phyloP scores from a whole-genome alignment of 202 grass and related monocot species.

The Elaeis oleifera region DNA sequence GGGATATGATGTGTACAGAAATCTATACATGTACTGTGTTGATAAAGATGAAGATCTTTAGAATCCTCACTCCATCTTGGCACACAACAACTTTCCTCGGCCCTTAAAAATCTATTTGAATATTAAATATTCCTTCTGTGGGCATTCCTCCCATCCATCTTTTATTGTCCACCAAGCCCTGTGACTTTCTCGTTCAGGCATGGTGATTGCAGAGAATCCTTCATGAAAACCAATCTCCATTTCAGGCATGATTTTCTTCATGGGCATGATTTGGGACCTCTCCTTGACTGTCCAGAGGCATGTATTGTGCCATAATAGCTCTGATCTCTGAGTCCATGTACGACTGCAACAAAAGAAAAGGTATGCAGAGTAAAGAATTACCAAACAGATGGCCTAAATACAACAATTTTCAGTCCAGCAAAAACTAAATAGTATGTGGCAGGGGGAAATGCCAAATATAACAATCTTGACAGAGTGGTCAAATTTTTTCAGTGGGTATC shows the following conservation, averaged over 20 bases:
- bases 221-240: background rate
- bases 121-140: background rate
- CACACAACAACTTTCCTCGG: too few relatives aligned
- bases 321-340: constrained; percentile 99
- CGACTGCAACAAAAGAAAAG: constrained; percentile 45
- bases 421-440: too few relatives aligned
- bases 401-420: too few relatives aligned
- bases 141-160: constrained; percentile 4
- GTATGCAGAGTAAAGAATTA: constrained; percentile 2
- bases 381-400: too few relatives aligned
- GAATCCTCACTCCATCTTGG: too few relatives aligned
- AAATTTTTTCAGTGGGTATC: too few relatives aligned
- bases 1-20: too few relatives aligned
- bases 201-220: background rate
- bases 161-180: constrained; percentile 15
- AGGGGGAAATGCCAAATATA: too few relatives aligned
- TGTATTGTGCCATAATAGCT: constrained; percentile 97
- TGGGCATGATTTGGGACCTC: constrained; percentile 52
- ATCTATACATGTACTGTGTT: too few relatives aligned
- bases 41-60: too few relatives aligned
- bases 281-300: constrained; percentile 81
- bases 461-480: too few relatives aligned
- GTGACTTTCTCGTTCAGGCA: constrained; percentile 1
- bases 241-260: constrained; percentile 37
- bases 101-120: too few relatives aligned